Percentiles rank a stretch among this genome's conserved stretches.
phyloP scores from a whole-genome alignment of 78 protist genomes.

The Dictyostelium purpureum region DNA sequence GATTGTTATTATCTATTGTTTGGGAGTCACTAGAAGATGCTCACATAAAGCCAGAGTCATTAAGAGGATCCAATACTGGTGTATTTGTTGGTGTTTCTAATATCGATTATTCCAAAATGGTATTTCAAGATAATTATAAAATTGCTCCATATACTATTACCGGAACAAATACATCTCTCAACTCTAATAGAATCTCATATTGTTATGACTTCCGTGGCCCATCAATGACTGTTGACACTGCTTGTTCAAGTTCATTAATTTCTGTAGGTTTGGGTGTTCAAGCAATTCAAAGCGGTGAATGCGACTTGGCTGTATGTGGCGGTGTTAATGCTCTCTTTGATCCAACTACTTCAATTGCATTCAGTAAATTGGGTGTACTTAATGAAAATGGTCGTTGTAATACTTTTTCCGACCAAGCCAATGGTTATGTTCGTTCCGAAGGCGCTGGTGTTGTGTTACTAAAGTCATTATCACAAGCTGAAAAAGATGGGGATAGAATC shows the following conservation, averaged over 20 bases:
- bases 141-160: slow-evolving; percentile 26
- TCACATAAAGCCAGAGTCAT: neutral
- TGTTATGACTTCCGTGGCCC: slow-evolving; percentile 89
- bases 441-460: slow-evolving; percentile 84
- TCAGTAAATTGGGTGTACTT: slow-evolving; percentile 63
- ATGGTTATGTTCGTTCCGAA: slow-evolving; percentile 92
- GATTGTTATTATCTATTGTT: slow-evolving; percentile 79
- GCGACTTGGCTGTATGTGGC: slow-evolving; percentile 83
- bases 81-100: slow-evolving; percentile 68
- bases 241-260: slow-evolving; percentile 90
- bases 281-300: slow-evolving; percentile 72
- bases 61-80: slow-evolving; percentile 63
- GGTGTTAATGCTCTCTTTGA: slow-evolving; percentile 84
- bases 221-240: slow-evolving; percentile 89
- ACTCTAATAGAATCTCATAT: slow-evolving; percentile 86
- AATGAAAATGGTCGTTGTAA: slow-evolving; percentile 81
- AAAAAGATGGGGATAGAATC: slow-evolving; percentile 49
- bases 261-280: slow-evolving; percentile 81
- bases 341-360: slow-evolving; percentile 29
- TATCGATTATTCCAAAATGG: slow-evolving; percentile 12
- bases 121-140: neutral
- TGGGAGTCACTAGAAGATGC: slow-evolving; percentile 82
- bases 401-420: slow-evolving; percentile 85
- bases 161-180: slow-evolving; percentile 57
- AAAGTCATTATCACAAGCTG: slow-evolving; percentile 8